Conservation (phyloP, 306 rosid species). For the Medicago arabica region DNA sequence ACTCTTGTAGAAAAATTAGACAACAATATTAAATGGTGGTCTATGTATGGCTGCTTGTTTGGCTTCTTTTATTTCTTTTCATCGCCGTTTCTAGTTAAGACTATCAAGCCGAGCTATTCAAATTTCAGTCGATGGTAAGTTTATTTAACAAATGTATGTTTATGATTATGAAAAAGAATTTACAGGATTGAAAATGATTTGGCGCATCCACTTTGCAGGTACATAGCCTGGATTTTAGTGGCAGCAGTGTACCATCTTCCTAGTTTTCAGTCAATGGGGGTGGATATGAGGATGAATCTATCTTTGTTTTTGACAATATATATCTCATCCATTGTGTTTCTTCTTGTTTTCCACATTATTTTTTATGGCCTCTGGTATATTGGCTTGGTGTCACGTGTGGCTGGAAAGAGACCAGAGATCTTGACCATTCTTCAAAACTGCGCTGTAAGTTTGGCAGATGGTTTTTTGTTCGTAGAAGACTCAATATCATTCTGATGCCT, state of each 20-base stretch:
- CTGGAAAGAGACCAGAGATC: conserved; percentile 90
- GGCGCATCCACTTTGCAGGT: conserved; percentile 60
- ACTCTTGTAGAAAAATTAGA: conserved; percentile 93
- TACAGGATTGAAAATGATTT: conserved; percentile 38
- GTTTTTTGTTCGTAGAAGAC: conserved; percentile 20
- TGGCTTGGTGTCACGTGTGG: conserved; percentile 97
- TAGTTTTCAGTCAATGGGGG: conserved; percentile 96
- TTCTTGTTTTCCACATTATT: conserved; percentile 80
- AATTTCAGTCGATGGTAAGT: conserved; percentile 98
- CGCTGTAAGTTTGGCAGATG: conserved; percentile 64
- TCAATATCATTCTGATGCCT: conserved; percentile 44
- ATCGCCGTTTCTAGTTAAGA: conserved; percentile 94
- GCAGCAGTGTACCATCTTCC: conserved; percentile 99
- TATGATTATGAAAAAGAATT: not conserved
- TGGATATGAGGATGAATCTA: conserved; percentile 94
- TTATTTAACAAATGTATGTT: not conserved
- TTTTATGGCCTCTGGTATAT: conserved; percentile 93
- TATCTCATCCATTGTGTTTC: conserved; percentile 87
- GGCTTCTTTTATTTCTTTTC: conserved; percentile 99
- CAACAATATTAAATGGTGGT: conserved; percentile 96
- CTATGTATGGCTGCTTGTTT: conserved; percentile 85
- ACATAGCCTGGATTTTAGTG: conserved; percentile 88
- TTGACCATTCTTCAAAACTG: conserved; percentile 90
- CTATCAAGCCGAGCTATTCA: conserved; percentile 97
- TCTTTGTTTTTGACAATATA: conserved; percentile 86